Base-by-base conservation (phyloP, 169 alveolate genomes). In the Cryptosporidium bovis region DNA sequence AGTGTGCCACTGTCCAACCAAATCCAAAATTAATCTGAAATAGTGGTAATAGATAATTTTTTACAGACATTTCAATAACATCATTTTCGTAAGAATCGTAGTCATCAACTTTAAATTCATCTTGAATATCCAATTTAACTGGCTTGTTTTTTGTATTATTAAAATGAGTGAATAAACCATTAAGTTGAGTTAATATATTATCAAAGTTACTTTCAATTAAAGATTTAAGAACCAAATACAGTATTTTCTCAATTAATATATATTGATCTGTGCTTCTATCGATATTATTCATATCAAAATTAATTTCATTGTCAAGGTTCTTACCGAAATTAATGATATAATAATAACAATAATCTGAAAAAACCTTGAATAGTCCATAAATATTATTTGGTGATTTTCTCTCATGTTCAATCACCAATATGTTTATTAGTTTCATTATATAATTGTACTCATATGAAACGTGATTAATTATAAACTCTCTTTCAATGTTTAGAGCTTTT, bases 1-100 rank as follows among this genome's bases (percentile, higher is more conserved):
- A 8, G 40, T 77, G 87, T 48, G 64, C 24, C 3, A 56, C 6
- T 12, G 44, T 77, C 87, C 87, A 77, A 15, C 87, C 87, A 77
- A 20, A 77, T n/a, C 69, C 77, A 27, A 77, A 60, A 60, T 33
- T 34, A 44, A 60, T 48, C 20, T 77, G 33, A 18, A 77, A 13
- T 18, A 77, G 31, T 33, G 71, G 46, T 34, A 31, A 29, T 16
- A 77, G 18, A 24, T 40, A 24, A 34, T 56, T 62, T 62, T 77
- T 77, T 10, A 62, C 29, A 12, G 48, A 40, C 0, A 8, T 40
- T 40, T 8, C 48, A 29, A n/a, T 33, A 69, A 51, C 27, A 2
- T 55, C 20, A 51, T 20, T 53, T 53, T 6, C 64, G 6, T 12
- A 53, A n/a, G 6, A 53, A 53, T n/a, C 12, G 6, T 12, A 7